These are phyloP conservation scores for Populus trichocarpa DNA, from an alignment of 441 rosid genomes.

Conservation along the genomic window DNA sequence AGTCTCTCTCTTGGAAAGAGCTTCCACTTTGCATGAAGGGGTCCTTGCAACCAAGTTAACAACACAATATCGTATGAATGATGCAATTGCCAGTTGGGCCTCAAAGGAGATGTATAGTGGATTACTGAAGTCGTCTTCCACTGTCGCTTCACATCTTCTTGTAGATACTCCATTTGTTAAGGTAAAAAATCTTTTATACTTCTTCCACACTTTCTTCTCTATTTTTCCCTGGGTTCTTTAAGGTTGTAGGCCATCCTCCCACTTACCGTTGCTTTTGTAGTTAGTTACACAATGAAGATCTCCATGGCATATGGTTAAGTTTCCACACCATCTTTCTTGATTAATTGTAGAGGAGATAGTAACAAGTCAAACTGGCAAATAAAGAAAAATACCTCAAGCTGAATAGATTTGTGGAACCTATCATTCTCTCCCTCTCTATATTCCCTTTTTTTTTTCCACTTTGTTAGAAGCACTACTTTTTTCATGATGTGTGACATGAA, in stretches of 20 bases:
- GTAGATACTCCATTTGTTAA: conserved; percentile 87
- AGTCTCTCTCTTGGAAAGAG: conserved; percentile 81
- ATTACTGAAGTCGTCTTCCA: conserved; percentile 61
- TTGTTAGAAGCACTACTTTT: not conserved
- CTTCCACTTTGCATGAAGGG: conserved; percentile 71
- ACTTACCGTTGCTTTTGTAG: no score
- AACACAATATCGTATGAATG: conserved; percentile 90
- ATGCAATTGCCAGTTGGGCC: conserved; percentile 96
- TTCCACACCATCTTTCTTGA: no score
- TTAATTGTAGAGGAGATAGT: no score
- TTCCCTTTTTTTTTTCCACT: not conserved
- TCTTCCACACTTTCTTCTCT: not conserved
- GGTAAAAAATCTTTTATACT: conserved; percentile 36
- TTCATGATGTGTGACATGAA: not conserved
- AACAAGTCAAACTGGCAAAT: no score
- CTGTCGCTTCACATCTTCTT: conserved; percentile 83
- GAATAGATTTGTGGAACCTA: no score
- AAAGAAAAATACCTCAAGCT: no score
- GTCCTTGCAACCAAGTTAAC: conserved; percentile 63
- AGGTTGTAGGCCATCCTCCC: not conserved
- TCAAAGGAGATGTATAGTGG: conserved; percentile 98
- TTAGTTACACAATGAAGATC: no score
- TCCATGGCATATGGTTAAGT: no score
- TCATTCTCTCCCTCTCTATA: not conserved
- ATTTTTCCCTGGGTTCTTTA: not conserved